Evolutionary conservation across 345 rosid genomes (phyloP).

Genomic region (Trapa bicornis): DNA sequence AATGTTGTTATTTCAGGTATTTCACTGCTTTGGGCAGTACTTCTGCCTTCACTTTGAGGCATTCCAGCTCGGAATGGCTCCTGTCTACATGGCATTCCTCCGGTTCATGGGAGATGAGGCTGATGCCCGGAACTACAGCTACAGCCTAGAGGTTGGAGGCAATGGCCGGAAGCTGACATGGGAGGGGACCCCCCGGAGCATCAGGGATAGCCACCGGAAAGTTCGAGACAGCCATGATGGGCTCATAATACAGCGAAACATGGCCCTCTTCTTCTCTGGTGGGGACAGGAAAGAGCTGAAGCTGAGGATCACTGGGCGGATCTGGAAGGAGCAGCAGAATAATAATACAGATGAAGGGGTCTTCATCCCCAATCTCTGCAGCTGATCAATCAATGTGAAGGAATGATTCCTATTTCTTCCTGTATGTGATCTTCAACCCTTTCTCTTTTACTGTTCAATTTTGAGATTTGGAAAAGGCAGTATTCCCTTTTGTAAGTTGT

Average conservation of each 20-base stretch:
- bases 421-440: not conserved
- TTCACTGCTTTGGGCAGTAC: constrained; percentile 91
- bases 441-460: not conserved
- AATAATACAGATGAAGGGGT: constrained; percentile 49
- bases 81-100: constrained; percentile 94
- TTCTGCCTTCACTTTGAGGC: constrained; percentile 97
- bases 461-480: not conserved
- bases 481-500: not conserved
- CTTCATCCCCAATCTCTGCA: constrained; percentile 71
- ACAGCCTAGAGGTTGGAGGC: constrained; percentile 92
- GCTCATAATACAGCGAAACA: constrained; percentile 81
- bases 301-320: constrained; percentile 78
- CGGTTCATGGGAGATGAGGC: constrained; percentile 93
- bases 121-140: constrained; percentile 78
- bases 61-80: constrained; percentile 92
- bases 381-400: constrained; percentile 20
- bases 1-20: constrained; percentile 38
- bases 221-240: constrained; percentile 95
- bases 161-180: constrained; percentile 82
- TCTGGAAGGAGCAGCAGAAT: constrained; percentile 91
- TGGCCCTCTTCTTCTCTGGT: constrained; percentile 93
- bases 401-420: not conserved
- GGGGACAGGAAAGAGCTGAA: constrained; percentile 93
- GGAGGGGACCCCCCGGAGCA: constrained; percentile 93
- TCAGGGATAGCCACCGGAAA: constrained; percentile 83